phyloP scores from a whole-genome alignment of 768 basidiomycete genomes.

The Collybia mongolica region DNA sequence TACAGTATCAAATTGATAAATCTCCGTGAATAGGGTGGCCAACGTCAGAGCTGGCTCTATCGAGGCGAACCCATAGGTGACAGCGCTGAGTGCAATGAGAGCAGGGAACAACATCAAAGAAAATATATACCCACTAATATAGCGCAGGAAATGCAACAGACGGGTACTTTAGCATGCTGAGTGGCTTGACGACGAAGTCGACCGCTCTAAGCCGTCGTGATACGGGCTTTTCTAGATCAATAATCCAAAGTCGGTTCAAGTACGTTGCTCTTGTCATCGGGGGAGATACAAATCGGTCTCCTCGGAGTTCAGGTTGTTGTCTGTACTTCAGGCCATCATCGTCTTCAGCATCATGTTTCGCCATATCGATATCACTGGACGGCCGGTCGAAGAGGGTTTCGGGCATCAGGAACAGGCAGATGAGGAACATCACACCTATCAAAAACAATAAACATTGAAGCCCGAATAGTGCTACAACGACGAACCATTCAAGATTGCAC shows the following conservation, averaged over 20 bases:
- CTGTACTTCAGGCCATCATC: constrained; percentile 10
- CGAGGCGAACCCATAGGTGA: constrained; percentile 37
- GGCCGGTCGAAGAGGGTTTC: constrained; percentile 39
- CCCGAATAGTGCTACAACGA: neutral
- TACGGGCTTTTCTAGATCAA: constrained; percentile 26
- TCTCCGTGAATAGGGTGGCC: constrained; percentile 33
- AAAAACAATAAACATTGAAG: neutral
- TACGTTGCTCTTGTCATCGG: constrained; percentile 21
- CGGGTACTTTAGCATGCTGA: constrained; percentile 39
- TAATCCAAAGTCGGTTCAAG: constrained; percentile 26
- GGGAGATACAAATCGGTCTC: constrained; percentile 24
- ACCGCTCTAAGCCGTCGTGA: constrained; percentile 22
- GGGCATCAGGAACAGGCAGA: constrained; percentile 37
- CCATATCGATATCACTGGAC: constrained; percentile 8
- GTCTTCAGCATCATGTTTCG: constrained; percentile 2
- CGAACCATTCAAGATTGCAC: constrained; percentile 39
- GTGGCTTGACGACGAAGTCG: constrained; percentile 31
- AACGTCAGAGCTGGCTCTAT: constrained; percentile 39
- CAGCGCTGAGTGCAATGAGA: constrained; percentile 19
- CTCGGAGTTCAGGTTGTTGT: constrained; percentile 6
- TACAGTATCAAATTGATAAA: constrained; percentile 38
- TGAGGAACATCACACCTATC: constrained; percentile 26
- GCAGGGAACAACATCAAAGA: too few species aligned
- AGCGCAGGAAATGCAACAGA: constrained; percentile 35
- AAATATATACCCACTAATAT: constrained; percentile 26